Evolutionary conservation across 768 basidiomycete genomes (phyloP), one percentile per base, ranked within the genome.

Genomic region (Phanerochaete carnosa): DNA sequence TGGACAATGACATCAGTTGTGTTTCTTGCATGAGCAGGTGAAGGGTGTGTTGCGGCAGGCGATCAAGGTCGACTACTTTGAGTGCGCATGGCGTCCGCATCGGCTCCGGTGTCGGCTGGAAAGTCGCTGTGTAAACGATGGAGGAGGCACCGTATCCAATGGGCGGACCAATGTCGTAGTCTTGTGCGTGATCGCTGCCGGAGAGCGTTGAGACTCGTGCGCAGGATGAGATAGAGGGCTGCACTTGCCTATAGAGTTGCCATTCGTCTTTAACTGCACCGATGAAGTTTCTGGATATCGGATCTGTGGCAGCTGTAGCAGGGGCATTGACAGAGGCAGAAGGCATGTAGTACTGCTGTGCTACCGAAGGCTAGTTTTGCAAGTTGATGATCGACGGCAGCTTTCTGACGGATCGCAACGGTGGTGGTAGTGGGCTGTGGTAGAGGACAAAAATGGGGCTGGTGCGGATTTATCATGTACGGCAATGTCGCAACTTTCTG

Each of bases 121-220:
- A 95, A 1, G 77, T 73, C 0, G 95, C 95, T 15, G 86, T 74
- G 68, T 95, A 94, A 6, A 98, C 95, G 58, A 89, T 90, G 0
- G 95, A 96, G 2, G 93, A 94, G 2, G 95, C 90, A 22, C 95
- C 95, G 66, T 90, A 95, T 1, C 95, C 94, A 55, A 95, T 94
- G 22, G 92, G 83, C 8, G 81, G 73, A 16, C 90, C 91, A 37
- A 91, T 79, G 22, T 81, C 82, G 68, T 95, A 95, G 77, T 95
- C 92, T 13, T 75, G 65, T 1, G 84, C 76, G 62, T 80, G 72
- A 69, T 92, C 89, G 67, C 92, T 92, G 70, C 16, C n/a, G 49
- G 23, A 50, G 15, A 23, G 46, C n/a, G 55, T 13, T 43, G 26
- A 45, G 43, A 32, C 37, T 16, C 25, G 19, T 32, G 50, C 28